Evolutionary conservation across 2,329 filamentous ascomycete genomes (phyloP).

Genomic region (Cucurbitaria berberidis): DNA sequence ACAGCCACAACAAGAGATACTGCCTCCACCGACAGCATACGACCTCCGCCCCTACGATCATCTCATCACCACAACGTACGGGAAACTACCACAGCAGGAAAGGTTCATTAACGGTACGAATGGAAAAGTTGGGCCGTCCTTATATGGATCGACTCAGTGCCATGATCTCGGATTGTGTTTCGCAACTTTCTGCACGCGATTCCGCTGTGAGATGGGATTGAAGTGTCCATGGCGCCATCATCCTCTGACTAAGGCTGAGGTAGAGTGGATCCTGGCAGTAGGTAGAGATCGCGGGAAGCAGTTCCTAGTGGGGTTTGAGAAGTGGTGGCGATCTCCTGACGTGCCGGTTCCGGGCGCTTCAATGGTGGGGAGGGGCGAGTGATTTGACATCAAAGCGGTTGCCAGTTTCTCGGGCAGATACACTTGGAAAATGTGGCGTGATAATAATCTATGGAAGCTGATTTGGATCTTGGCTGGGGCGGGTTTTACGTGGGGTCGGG

Average conservation of each 20-base stretch:
- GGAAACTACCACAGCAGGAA: neutral
- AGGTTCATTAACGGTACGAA: slow-evolving; percentile 6
- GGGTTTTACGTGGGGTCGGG: neutral
- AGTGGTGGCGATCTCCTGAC: slow-evolving; percentile 5
- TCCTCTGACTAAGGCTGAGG: slow-evolving; percentile 7
- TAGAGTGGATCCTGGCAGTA: slow-evolving; percentile 8
- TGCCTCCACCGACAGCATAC: slow-evolving; percentile 3
- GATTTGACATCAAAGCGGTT: neutral
- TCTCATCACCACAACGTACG: neutral
- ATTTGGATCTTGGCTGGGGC: neutral
- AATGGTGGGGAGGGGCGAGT: slow-evolving; percentile 2
- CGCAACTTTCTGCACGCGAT: slow-evolving; percentile 12
- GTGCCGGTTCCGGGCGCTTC: slow-evolving; percentile 11
- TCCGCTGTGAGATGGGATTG: slow-evolving; percentile 11
- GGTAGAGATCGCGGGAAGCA: neutral
- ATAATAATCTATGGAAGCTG: no score
- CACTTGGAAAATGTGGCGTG: no score
- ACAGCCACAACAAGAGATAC: neutral
- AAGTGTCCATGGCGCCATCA: slow-evolving; percentile 22
- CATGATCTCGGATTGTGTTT: slow-evolving; percentile 19
- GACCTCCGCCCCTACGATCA: slow-evolving; percentile 10
- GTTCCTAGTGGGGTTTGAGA: slow-evolving; percentile 6
- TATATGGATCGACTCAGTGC: slow-evolving; percentile 6
- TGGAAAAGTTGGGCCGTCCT: slow-evolving; percentile 7
- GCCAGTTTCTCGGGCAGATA: no score